Base-by-base conservation (phyloP, 2,329 filamentous ascomycete genomes). In the Aspergillus ruber region DNA sequence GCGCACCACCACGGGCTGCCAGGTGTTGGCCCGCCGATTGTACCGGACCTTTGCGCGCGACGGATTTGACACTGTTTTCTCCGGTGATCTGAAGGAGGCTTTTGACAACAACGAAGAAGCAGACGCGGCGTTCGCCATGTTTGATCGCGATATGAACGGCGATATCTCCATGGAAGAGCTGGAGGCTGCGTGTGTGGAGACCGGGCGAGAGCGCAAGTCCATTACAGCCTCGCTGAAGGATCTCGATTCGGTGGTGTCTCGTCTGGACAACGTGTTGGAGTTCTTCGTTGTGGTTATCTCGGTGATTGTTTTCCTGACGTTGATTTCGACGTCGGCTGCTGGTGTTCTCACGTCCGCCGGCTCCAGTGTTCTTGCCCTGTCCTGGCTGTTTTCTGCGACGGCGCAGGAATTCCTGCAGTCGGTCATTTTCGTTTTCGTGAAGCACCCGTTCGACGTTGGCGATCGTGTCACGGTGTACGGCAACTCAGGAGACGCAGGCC, bases 141-240 rank as follows among this genome's bases (percentile, higher is more conserved):
- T 96, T 57, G 91, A 97, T 71, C 94, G 93, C 63, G 91, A 97
- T 60, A 82, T 96, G 73, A 97, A 97, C 54, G 91, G 90, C 3
- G 91, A 97, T 61, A 95, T 96, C 43, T 94, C 88, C 0, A 90
- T 95, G 81, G 89, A 95, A 60, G 91, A 96, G 65, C 80, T 97
- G 18, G 90, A 96, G 67, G 83, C 88, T 18, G 90, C 94, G 20
- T 95, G 89, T 68, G 90, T 95, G 44, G 91, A 97, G 63, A 93
- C 96, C 55, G 90, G 91, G 32, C 82, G 91, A 13, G 91, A 97
- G 72, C 87, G 91, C 63, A 97, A 96, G 67, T 89, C 90, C 6
- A 96, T 97, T 57, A 91, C 90, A 0, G 91, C 90, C 1, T 95
- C 90, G 0, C 75, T 97, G 50, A 96, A 96, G 69, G 91, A 97